Base-by-base conservation (phyloP, 768 basidiomycete genomes). In the Gloeopeniophorella convolvens region DNA sequence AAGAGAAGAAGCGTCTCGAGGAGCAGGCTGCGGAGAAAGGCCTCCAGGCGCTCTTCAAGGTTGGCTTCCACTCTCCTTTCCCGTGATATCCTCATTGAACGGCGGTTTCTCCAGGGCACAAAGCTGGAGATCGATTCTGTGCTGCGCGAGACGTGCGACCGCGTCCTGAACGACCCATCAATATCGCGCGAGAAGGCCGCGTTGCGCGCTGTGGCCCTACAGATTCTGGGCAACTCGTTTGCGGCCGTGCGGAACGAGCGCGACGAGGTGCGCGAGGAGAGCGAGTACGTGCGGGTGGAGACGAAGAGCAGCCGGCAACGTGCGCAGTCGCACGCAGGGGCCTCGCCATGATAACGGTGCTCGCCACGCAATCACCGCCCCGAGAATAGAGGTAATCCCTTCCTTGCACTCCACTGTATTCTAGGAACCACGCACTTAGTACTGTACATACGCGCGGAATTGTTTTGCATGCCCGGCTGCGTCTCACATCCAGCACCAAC, bases 1-100 rank as follows among this genome's bases (percentile, higher is more conserved):
- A 91, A 35, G 88, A 92, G 68, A 84, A 80, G 69, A 81, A 77
- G 63, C 78, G 82, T 49, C 69, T 95, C 1, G 92, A 95, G 62
- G 92, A 94, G 59, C 87, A 91, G 60, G 92, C 92, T 1, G 91
- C 92, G 0, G 91, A 94, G 71, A 94, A 93, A 65, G 92, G 89
- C 11, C 65, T 94, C 1, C 88, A 91, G 59, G 89, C 91, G 1
- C 68, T 94, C 26, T 94, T 94, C 77, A 94, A 93, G 75, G 89
- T 84, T 42, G 39, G 62, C 42, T 23, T 50, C 48, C 35, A 10
- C 32, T 20, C 40, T 46, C 40, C 5, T 16, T 48, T 20, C 23
- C 8, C 20, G 35, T 44, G 26, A 28, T 1, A n/a, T 30, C 4
- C 4, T n/a, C 7, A 20, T 28, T 32, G 32, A 15, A 31, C 5